Evolutionary conservation across 345 rosid genomes (phyloP), one percentile per base, ranked within the genome.

Genomic region (Linum trigynum): DNA sequence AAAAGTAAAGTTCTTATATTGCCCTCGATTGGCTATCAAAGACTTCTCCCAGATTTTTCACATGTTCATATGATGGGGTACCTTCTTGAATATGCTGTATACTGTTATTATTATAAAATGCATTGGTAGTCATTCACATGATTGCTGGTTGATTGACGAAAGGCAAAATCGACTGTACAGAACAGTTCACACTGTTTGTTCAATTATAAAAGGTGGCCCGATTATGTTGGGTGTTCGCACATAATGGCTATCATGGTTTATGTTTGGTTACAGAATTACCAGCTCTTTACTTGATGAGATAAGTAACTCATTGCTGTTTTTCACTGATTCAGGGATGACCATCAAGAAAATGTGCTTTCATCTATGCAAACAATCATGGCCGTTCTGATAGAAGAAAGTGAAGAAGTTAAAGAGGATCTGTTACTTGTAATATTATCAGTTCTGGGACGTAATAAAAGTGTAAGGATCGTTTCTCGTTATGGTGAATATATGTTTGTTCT

Each of bases 331-430:
- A 94, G 99, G 61, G 97, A 90, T 83, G 95, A 90, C 75, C 97
- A 88, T 75, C 97, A 88, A 59, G 88, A 88, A 77, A 83, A 82
- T 79, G 91, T 94, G 76, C 66, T 87, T 23, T 75, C 87, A 42
- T 90, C 99, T 55, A 94, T 94, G 97, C 92, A 86, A 75, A 85
- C 83, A 63, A 90, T 88, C 83, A 85, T 94, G 92, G 74, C 67
- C 40, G 86, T 85, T 74, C 85, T 90, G 69, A 74, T 94, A 76
- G 92, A 94, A 81, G 96, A 94, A 74, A 94, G 95, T 72, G 99
- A 94, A 79, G 97, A 90, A 71, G 78, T 90, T 66, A 77, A 56
- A 51, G 99, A 94, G 73, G 89, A 90, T 78, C 88, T 88, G 51
- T 67, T 94, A 74, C 79, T 81, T 59, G 75, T 82, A 68, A 48